A percentile compares a stretch with the other conserved stretches of the same genome.
Evolutionary conservation across 768 basidiomycete genomes (phyloP).

Genomic region (Agrocybe chaxingu): DNA sequence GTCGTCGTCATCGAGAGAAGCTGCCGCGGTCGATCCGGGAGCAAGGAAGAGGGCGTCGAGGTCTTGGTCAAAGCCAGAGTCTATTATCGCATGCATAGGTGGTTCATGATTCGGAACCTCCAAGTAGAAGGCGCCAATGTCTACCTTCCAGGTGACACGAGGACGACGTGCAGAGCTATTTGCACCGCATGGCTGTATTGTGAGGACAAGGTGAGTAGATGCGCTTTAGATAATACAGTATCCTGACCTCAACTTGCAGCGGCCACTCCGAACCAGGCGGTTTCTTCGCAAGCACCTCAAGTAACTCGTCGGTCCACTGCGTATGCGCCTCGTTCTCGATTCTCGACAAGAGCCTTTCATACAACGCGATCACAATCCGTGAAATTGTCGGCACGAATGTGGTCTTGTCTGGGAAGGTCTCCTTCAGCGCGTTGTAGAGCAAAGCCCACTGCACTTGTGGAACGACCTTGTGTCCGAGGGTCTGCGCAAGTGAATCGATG

Average conservation of each 20-base stretch:
- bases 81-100: conserved; percentile 20
- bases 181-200: too few species aligned
- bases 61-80: conserved; percentile 30
- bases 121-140: conserved; percentile 26
- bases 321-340: conserved; percentile 29
- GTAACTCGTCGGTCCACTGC: conserved; percentile 34
- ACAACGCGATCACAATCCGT: conserved; percentile 29
- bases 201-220: too few species aligned
- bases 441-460: conserved; percentile 31
- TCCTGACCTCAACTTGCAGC: conserved; percentile 27
- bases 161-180: conserved; percentile 17
- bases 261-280: conserved; percentile 11
- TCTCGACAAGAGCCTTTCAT: conserved; percentile 28
- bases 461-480: conserved; percentile 30
- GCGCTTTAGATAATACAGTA: too few species aligned
- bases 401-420: conserved; percentile 27
- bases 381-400: conserved; percentile 31
- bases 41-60: conserved; percentile 27
- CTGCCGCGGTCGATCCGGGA: background rate
- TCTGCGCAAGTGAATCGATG: conserved; percentile 22
- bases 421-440: conserved; percentile 29
- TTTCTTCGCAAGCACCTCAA: conserved; percentile 21
- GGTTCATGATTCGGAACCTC: conserved; percentile 29
- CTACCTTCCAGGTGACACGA: conserved; percentile 24
- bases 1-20: conserved; percentile 2